These are phyloP conservation scores for Pestalotiopsis sp. DNA, from an alignment of 2,329 filamentous ascomycete genomes.

Conservation along the genomic window DNA sequence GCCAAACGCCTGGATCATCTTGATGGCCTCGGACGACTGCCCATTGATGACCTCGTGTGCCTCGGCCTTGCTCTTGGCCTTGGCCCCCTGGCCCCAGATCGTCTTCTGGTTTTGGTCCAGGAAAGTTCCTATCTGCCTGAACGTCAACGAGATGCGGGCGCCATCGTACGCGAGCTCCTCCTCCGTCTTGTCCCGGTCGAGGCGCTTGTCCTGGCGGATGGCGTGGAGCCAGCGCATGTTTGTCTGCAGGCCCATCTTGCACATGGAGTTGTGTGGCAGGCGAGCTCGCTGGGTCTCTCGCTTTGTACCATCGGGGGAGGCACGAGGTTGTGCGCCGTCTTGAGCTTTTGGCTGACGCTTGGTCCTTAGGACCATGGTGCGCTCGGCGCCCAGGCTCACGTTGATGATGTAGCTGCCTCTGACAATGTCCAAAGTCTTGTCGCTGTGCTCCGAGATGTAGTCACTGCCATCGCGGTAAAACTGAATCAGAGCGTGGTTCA, in stretches of 20 bases:
- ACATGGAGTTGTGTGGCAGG: slow-evolving; percentile 88
- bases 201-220: slow-evolving; percentile 86
- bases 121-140: slow-evolving; percentile 87
- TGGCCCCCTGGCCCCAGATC: slow-evolving; percentile 94
- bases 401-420: slow-evolving; percentile 85
- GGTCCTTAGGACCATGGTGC: slow-evolving; percentile 86
- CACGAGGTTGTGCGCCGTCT: slow-evolving; percentile 15
- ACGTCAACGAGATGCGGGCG: slow-evolving; percentile 88
- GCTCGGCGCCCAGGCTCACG: slow-evolving; percentile 87
- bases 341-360: slow-evolving; percentile 58
- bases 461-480: slow-evolving; percentile 88
- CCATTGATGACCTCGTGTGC: slow-evolving; percentile 72
- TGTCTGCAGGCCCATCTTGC: slow-evolving; percentile 77
- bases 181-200: slow-evolving; percentile 64
- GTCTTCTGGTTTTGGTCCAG: slow-evolving; percentile 61
- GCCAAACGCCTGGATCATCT: slow-evolving; percentile 79
- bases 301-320: slow-evolving; percentile 29
- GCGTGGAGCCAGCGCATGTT: slow-evolving; percentile 90
- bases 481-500: slow-evolving; percentile 94
- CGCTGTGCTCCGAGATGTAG: slow-evolving; percentile 94
- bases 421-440: slow-evolving; percentile 93
- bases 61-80: slow-evolving; percentile 61
- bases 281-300: slow-evolving; percentile 68
- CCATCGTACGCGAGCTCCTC: slow-evolving; percentile 75
- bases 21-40: slow-evolving; percentile 64